Conservation (phyloP, 306 rosid genomes). For the Notholithocarpus densiflorus region DNA sequence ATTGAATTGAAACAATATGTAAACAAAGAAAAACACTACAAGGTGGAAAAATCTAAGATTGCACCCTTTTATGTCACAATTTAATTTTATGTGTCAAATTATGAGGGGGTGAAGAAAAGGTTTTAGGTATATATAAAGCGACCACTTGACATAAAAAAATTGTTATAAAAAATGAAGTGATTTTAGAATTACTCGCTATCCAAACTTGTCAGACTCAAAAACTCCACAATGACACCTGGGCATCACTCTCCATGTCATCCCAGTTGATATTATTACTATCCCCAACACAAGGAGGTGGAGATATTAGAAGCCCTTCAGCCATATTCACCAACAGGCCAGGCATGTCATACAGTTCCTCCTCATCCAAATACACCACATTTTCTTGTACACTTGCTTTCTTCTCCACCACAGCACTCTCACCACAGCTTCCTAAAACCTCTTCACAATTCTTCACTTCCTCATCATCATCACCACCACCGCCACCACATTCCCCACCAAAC, state of each 20-base stretch:
- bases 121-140: too few species aligned
- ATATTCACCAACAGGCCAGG: conserved; percentile 36
- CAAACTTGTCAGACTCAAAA: conserved; percentile 5
- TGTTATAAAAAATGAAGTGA: too few species aligned
- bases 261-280: background rate
- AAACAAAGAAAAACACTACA: too few species aligned
- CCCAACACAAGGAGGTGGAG: conserved; percentile 29
- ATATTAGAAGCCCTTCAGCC: conserved; percentile 57
- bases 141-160: too few species aligned
- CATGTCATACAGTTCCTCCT: conserved; percentile 30
- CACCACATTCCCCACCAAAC: conserved; percentile 4
- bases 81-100: too few species aligned
- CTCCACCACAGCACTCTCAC: background rate
- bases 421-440: background rate
- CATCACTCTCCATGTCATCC: conserved; percentile 24
- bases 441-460: background rate
- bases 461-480: background rate
- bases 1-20: too few species aligned
- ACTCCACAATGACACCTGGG: conserved; percentile 50
- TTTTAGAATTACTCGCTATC: too few species aligned
- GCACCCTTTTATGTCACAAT: too few species aligned
- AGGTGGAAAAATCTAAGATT: too few species aligned
- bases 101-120: accelerated
- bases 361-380: conserved; percentile 18
- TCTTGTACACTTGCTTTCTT: background rate